Conservation (phyloP, 179 eudicot species). For the Beta macrorhiza region DNA sequence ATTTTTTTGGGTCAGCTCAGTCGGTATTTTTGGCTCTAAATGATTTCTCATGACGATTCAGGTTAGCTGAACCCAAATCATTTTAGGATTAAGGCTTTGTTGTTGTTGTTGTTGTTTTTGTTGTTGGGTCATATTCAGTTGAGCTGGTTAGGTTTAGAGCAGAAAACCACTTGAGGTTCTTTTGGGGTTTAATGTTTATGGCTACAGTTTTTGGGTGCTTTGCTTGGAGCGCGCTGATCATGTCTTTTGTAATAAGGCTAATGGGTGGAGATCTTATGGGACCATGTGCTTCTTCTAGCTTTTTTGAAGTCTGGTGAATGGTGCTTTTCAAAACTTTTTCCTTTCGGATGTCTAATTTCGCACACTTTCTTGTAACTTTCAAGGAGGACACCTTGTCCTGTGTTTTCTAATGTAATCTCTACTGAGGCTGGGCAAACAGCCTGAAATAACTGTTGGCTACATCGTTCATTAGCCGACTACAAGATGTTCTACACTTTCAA, state of each 20-base stretch:
- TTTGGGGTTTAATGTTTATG: background rate
- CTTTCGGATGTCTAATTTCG: background rate
- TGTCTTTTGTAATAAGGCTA: background rate
- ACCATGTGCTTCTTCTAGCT: background rate
- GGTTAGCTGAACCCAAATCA: no score
- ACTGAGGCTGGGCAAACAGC: background rate
- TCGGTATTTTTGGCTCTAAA: no score
- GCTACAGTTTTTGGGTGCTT: background rate
- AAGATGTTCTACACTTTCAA: background rate
- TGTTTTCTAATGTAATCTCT: background rate
- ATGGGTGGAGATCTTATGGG: background rate
- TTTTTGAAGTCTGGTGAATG: background rate
- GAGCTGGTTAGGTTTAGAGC: background rate
- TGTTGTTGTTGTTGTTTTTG: background rate
- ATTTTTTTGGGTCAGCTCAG: no score
- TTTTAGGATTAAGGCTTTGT: no score
- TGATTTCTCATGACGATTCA: no score
- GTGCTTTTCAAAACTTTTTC: background rate
- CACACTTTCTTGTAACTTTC: background rate
- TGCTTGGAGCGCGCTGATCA: background rate
- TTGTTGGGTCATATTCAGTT: background rate
- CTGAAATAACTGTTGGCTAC: background rate
- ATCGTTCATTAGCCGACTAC: background rate
- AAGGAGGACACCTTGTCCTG: background rate
- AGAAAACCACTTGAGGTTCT: background rate